Evolutionary conservation across 2,329 filamentous ascomycete genomes (phyloP).

Genomic region (Onygenales sp.): DNA sequence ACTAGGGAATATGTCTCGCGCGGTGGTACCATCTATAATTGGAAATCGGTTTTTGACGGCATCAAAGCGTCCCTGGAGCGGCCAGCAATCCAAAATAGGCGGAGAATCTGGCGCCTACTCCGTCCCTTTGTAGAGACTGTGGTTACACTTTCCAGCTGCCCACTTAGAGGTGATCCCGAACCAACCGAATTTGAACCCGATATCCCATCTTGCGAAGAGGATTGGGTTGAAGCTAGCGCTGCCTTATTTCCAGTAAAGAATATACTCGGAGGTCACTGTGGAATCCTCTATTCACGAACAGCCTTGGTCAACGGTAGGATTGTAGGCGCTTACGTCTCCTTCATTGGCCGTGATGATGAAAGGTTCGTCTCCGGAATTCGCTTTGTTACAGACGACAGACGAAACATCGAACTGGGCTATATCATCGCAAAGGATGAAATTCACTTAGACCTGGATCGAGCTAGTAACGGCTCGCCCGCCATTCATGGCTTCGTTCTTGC

Average conservation of each 20-base stretch:
- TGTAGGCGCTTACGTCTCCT: background rate
- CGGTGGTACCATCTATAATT: background rate
- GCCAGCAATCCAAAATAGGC: background rate
- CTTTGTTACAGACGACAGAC: background rate
- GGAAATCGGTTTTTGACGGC: background rate
- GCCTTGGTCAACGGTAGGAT: background rate
- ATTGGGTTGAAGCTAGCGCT: background rate
- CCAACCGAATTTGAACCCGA: background rate
- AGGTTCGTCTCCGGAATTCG: background rate
- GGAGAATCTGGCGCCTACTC: background rate
- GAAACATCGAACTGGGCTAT: background rate
- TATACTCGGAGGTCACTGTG: background rate
- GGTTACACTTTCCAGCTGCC: background rate
- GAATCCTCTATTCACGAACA: background rate
- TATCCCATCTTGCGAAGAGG: background rate
- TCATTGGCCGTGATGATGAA: background rate
- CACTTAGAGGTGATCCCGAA: background rate
- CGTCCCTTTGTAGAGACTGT: background rate
- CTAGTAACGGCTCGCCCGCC: no score
- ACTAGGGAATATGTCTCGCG: background rate
- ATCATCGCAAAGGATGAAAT: background rate
- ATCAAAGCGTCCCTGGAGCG: background rate
- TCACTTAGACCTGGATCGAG: background rate
- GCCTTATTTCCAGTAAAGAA: background rate
- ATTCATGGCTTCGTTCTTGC: no score